Evolutionary conservation across 192 early-diverging fungal species (phyloP), one percentile per base, ranked within the genome.

Genomic region (Coemansia sp.): DNA sequence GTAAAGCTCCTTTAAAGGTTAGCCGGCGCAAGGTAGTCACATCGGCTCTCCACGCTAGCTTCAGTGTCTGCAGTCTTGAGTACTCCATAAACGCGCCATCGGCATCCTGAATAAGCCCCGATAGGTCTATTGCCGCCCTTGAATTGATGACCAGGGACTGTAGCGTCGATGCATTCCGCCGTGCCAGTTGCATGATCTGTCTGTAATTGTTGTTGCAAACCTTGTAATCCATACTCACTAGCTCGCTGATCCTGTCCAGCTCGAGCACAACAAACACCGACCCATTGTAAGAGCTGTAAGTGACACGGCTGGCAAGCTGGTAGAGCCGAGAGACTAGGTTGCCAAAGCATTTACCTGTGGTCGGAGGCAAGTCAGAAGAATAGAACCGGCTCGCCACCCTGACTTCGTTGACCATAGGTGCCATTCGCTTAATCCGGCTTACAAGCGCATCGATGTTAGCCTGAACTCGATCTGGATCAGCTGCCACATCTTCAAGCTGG

Each of bases 101-200:
- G 36, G 37, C 63, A 23, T 55, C 63, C 18, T 23, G 21, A 21
- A 65, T 50, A 16, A 65, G 63, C 37, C 50, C 21, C 18, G 36
- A 50, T 11, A 56, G 6, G 28, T 56, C 24, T 50, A 56, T 20
- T 26, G 36, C 36, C 21, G 5, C 1, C 20, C 39, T 26, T 3
- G 48, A 26, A 23, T 9, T 26, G 3, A 51, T 51, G 48, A 23
- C 24, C 21, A 51, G 48, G 10, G 24, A 51, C 24, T 26, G 21
- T 26, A 51, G 24, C 13, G 48, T 51, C 11, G 13, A 23, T 6
- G 48, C 48, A 26, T 28, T 51, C 24, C 9, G 48, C 7, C 48
- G 48, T 14, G 48, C 48, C 4, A 51, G 48, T 26, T 51, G 23
- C 48, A 46, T 9, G 9, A 23, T 46, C 18, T 46, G 45, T 18